Evolutionary conservation across 208 protist genomes (phyloP).

Genomic region (Wallacemonas sp.): DNA sequence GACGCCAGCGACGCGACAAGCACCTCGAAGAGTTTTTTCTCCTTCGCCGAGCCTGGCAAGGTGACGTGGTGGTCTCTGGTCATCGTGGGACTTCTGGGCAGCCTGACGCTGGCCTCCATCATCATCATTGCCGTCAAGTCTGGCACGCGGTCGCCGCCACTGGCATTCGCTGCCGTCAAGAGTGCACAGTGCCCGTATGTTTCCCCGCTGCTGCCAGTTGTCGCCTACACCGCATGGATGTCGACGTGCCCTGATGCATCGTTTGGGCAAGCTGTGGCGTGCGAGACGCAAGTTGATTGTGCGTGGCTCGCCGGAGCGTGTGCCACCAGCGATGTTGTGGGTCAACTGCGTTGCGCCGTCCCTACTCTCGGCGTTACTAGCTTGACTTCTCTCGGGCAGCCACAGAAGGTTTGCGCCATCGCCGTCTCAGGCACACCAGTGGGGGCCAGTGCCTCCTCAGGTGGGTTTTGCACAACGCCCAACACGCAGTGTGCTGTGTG

Average conservation of each 20-base stretch:
- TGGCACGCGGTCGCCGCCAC: constrained; percentile 16
- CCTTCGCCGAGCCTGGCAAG: constrained; percentile 30
- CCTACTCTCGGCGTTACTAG: background rate
- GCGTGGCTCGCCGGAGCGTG: constrained; percentile 24
- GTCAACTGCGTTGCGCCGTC: constrained; percentile 28
- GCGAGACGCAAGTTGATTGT: constrained; percentile 42
- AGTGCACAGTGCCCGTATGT: constrained; percentile 29
- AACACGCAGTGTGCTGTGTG: constrained; percentile 40
- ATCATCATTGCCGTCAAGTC: constrained; percentile 34
- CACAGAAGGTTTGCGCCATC: constrained; percentile 2
- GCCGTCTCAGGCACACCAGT: background rate
- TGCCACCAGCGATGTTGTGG: constrained; percentile 22
- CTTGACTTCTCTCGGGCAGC: background rate
- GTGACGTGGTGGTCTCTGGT: constrained; percentile 46
- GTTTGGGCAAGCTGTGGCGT: constrained; percentile 23
- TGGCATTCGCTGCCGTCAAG: constrained; percentile 18
- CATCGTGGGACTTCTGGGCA: constrained; percentile 30
- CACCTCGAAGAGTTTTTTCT: constrained; percentile 24
- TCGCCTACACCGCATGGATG: constrained; percentile 38
- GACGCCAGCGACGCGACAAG: background rate
- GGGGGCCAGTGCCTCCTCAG: background rate
- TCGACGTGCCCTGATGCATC: constrained; percentile 13
- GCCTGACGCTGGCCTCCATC: constrained; percentile 28
- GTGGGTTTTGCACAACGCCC: constrained; percentile 36
- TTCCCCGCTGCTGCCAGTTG: constrained; percentile 21